Base-by-base conservation (phyloP, 495 filamentous ascomycete species). In the Acidomyces sp. region DNA sequence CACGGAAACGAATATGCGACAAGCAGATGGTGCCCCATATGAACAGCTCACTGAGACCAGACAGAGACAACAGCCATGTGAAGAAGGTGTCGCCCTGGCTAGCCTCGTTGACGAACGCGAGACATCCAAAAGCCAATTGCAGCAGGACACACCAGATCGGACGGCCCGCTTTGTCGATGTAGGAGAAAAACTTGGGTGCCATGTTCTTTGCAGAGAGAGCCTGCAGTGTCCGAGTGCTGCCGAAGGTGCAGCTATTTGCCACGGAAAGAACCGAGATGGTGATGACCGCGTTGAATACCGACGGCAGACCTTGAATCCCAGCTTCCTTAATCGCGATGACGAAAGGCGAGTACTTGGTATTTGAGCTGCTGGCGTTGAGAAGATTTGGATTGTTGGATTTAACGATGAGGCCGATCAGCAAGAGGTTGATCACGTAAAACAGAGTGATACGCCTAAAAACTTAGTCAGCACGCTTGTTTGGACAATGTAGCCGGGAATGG, bases 1-100 rank as follows among this genome's bases (percentile, higher is more conserved):
- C 55, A 15, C 81, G 74, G 71, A 85, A 83, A 19, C 80, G 73
- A 53, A 87, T 82, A 51, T 85, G 81, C 2, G 78, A 69, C 11
- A 81, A 52, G 58, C 72, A 78, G 57, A 84, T 78, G 34, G 73
- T 75, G 12, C 72, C 77, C 75, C 76, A 86, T 39, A 73, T 68
- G 61, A 85, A 82, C 54, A 85, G 70, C 56, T 69, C 63, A 20
- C 69, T 65, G 15, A 83, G 65, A 44, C 74, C 80, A 3, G 75
- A 77, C 13, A 86, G 59, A 6, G 77, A 65, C 17, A 82, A 69
- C 16, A 86, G 70, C 80, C 81, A 86, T 45, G 58, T 51, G 50
- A 74, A 72, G 35, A 68, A 53, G 1, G 49, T 52, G 5, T 41
- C 38, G 5, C 55, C 55, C 3, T 29, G 20, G 35, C 40, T 30